Percentiles rank a stretch among this genome's conserved stretches.
Evolutionary conservation across 257 asterid species (phyloP).

Genomic region (Nicotiana tabacum): DNA sequence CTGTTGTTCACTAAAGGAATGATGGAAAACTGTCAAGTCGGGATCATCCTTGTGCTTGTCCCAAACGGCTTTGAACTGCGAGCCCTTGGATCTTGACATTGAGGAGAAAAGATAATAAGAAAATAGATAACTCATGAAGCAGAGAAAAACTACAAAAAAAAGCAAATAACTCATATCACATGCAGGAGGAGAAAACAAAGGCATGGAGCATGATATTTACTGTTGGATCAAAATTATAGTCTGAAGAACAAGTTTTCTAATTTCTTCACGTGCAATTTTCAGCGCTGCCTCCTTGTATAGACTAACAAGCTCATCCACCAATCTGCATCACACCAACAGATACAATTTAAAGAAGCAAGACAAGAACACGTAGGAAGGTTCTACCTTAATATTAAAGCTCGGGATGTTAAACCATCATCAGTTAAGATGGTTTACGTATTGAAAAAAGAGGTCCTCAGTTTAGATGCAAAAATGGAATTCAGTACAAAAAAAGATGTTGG

Average conservation of each 20-base stretch:
- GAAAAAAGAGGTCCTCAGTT: background rate
- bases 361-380: background rate
- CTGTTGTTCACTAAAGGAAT: slow-evolving; percentile 26
- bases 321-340: slow-evolving; percentile 34
- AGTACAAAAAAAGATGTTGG: background rate
- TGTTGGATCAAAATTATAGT: slow-evolving; percentile 46
- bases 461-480: background rate
- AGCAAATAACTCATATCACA: background rate
- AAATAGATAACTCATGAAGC: background rate
- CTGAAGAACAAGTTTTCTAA: slow-evolving; percentile 57
- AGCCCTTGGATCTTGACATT: slow-evolving; percentile 45
- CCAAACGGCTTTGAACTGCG: slow-evolving; percentile 61
- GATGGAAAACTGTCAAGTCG: slow-evolving; percentile 42
- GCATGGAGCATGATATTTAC: slow-evolving; percentile 36
- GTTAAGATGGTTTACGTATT: background rate
- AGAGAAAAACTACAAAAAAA: background rate
- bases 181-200: background rate
- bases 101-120: background rate
- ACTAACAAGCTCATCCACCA: slow-evolving; percentile 76
- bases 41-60: slow-evolving; percentile 74
- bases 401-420: background rate
- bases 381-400: background rate
- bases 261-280: slow-evolving; percentile 61
- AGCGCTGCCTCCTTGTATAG: slow-evolving; percentile 80
- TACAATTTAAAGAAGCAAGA: background rate